phyloP scores from a whole-genome alignment of 129 eudicot species.

The Deinandra increscens region DNA sequence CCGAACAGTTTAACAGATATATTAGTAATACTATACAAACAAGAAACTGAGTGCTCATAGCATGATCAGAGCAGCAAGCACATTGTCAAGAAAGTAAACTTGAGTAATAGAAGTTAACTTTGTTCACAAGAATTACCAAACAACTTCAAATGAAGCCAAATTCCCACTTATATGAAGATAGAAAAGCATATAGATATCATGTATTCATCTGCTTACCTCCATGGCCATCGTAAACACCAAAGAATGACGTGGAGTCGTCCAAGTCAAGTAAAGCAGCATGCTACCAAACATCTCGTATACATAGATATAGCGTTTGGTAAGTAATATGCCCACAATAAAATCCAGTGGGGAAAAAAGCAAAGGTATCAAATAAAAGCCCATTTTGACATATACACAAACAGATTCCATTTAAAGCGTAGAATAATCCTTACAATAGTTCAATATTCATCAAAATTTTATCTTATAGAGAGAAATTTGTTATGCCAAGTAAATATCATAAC shows the following conservation, averaged over 20 bases:
- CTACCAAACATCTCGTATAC: conserved; percentile 44
- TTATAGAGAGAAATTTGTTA: conserved; percentile 1
- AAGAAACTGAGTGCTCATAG: neutral
- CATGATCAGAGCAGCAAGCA: neutral
- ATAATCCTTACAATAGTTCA: conserved; percentile 13
- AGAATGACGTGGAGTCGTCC: conserved; percentile 77
- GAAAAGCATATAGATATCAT: neutral
- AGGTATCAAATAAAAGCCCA: neutral
- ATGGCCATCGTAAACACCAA: conserved; percentile 96
- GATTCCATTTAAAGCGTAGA: neutral
- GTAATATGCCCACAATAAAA: conserved; percentile 8
- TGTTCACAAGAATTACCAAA: neutral
- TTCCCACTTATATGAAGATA: conserved; percentile 16
- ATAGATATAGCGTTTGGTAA: conserved; percentile 12
- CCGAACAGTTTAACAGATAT: neutral
- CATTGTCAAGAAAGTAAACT: conserved; percentile 2
- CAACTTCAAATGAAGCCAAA: conserved; percentile 10
- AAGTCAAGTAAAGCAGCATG: conserved; percentile 80
- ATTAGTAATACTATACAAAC: neutral
- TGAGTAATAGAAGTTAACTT: conserved; percentile 12
- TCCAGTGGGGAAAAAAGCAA: neutral
- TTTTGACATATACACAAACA: neutral
- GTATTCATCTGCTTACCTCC: conserved; percentile 59
- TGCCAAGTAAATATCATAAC: neutral
- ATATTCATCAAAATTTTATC: neutral